Conservation (phyloP, 2,329 filamentous ascomycete species). For the Cercospora sesami region DNA sequence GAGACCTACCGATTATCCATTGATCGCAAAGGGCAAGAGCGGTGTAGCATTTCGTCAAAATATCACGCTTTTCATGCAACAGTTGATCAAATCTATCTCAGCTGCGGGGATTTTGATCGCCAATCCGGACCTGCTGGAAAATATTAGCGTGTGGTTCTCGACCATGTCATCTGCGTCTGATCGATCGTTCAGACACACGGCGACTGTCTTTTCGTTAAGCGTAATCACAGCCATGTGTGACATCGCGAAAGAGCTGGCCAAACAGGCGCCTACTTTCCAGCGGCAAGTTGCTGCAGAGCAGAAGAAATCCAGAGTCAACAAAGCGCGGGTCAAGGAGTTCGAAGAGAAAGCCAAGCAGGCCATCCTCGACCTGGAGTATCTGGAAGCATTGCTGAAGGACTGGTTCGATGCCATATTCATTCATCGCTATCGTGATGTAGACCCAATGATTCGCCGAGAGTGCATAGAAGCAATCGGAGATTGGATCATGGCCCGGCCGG, state of each 20-base stretch:
- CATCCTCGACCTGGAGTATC: constrained; percentile 66
- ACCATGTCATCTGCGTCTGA: constrained; percentile 86
- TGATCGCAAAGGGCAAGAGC: constrained; percentile 78
- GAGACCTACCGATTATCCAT: constrained; percentile 75
- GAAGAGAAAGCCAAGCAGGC: constrained; percentile 71
- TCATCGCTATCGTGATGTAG: constrained; percentile 91
- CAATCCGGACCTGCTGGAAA: constrained; percentile 76
- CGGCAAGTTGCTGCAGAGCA: constrained; percentile 78
- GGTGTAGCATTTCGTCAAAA: constrained; percentile 72
- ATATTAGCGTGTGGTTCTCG: constrained; percentile 83
- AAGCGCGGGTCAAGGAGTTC: constrained; percentile 71
- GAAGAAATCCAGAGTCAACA: constrained; percentile 72
- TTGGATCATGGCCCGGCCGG: constrained; percentile 84
- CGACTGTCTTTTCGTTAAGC: constrained; percentile 78
- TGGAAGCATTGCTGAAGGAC: constrained; percentile 73
- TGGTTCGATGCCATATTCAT: constrained; percentile 93
- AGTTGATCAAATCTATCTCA: constrained; percentile 74
- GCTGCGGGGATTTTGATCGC: constrained; percentile 79
- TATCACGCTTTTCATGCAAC: constrained; percentile 75
- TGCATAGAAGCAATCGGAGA: constrained; percentile 82
- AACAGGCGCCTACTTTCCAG: constrained; percentile 71
- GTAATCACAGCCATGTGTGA: constrained; percentile 76
- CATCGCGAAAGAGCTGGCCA: constrained; percentile 68
- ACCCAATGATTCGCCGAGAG: constrained; percentile 82
- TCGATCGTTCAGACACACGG: constrained; percentile 90